These are phyloP conservation scores for Acanthamoeba triangularis DNA, from an alignment of 208 protist species.

Conservation along the genomic window DNA sequence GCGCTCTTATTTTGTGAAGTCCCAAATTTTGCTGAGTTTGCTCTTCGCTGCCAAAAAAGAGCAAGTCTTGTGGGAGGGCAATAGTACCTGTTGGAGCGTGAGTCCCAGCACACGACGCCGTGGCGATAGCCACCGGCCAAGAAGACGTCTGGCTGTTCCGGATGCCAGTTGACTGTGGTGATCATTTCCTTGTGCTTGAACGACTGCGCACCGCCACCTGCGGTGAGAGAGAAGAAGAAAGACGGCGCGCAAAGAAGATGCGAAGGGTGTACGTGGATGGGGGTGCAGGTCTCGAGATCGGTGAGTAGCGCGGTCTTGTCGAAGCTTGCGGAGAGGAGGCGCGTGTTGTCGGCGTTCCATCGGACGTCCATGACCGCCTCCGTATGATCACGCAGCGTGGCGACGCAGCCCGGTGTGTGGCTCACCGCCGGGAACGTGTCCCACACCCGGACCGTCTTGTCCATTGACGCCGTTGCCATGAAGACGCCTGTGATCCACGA, in stretches of 20 bases:
- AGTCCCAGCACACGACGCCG: constrained; percentile 65
- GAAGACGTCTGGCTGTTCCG: constrained; percentile 43
- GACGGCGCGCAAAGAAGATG: too few relatives aligned
- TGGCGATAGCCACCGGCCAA: not conserved
- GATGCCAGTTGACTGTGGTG: constrained; percentile 52
- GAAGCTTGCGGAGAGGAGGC: constrained; percentile 44
- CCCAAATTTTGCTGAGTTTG: too few relatives aligned
- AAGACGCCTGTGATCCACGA: not conserved
- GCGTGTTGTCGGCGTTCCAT: constrained; percentile 44
- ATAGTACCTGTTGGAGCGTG: constrained; percentile 35
- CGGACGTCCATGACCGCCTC: constrained; percentile 49
- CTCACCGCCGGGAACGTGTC: constrained; percentile 27
- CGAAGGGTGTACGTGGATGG: constrained; percentile 26
- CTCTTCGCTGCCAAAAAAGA: too few relatives aligned
- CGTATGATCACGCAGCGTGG: not conserved
- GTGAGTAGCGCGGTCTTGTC: constrained; percentile 7
- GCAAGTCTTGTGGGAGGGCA: too few relatives aligned
- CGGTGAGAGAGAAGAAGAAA: too few relatives aligned
- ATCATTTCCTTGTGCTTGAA: constrained; percentile 68
- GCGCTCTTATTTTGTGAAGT: not conserved
- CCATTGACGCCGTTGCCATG: constrained; percentile 61
- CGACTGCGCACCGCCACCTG: not conserved
- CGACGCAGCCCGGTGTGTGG: not conserved
- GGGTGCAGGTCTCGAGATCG: constrained; percentile 49
- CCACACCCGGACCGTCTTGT: constrained; percentile 52